Conservation (phyloP, 2,329 filamentous ascomycete genomes). For the Penicillium vulpinum region DNA sequence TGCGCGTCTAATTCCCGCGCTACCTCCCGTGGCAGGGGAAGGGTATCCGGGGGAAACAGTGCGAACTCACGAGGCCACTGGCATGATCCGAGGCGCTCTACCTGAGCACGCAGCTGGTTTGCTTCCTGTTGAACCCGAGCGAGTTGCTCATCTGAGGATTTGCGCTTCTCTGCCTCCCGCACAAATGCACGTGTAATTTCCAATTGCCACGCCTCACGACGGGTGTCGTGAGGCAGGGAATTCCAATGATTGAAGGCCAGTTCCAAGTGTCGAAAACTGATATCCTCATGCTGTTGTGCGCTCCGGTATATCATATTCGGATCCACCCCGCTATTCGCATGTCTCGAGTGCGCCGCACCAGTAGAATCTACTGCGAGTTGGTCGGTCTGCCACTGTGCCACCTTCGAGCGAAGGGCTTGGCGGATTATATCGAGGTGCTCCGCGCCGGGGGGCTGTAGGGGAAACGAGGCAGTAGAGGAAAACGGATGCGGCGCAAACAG, state of each 20-base stretch:
- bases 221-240: conserved; percentile 57
- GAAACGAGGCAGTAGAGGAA: conserved; percentile 76
- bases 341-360: conserved; percentile 40
- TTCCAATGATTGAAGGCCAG: conserved; percentile 77
- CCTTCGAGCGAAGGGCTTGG: conserved; percentile 65
- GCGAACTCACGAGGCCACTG: conserved; percentile 53
- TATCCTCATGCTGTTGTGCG: conserved; percentile 64
- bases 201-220: conserved; percentile 49
- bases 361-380: conserved; percentile 33
- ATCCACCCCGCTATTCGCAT: conserved; percentile 30
- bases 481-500: conserved; percentile 80
- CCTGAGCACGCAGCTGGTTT: conserved; percentile 49
- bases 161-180: conserved; percentile 46
- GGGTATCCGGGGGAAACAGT: conserved; percentile 48
- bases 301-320: conserved; percentile 44
- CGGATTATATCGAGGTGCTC: conserved; percentile 73
- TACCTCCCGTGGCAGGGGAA: conserved; percentile 42
- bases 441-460: conserved; percentile 70
- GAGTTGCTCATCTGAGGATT: conserved; percentile 45
- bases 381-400: conserved; percentile 63
- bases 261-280: conserved; percentile 73
- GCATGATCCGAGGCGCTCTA: conserved; percentile 48
- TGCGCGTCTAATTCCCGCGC: conserved; percentile 40
- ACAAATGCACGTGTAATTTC: conserved; percentile 51
- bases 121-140: conserved; percentile 50